Percentiles rank a stretch among this genome's conserved stretches.
phyloP scores from a whole-genome alignment of 345 rosid species.

The Euphorbia peplus region DNA sequence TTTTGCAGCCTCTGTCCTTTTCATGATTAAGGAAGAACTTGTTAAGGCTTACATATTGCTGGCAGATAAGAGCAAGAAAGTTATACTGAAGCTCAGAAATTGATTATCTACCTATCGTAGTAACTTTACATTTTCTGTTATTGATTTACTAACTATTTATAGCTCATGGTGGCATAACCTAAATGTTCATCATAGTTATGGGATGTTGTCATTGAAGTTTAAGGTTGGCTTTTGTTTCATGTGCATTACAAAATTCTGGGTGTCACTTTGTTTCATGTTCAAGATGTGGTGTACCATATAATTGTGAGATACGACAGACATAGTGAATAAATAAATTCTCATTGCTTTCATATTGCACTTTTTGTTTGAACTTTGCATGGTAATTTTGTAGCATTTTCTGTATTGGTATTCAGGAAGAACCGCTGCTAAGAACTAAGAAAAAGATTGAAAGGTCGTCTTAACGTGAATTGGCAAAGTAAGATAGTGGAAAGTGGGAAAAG shows the following conservation, averaged over 20 bases:
- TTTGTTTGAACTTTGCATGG: background rate
- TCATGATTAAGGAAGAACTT: slow-evolving; percentile 72
- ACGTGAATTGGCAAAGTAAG: background rate
- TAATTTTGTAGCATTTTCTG: background rate
- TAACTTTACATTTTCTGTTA: background rate
- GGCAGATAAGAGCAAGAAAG: slow-evolving; percentile 37
- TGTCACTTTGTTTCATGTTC: background rate
- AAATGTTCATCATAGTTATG: background rate
- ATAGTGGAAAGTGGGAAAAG: background rate
- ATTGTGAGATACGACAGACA: background rate
- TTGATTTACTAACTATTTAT: background rate
- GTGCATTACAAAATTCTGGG: background rate
- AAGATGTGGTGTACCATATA: background rate
- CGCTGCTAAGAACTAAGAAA: background rate
- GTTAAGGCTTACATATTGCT: slow-evolving; percentile 47
- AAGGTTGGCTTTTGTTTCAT: background rate
- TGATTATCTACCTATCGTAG: slow-evolving; percentile 4
- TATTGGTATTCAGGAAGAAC: background rate
- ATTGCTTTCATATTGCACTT: background rate
- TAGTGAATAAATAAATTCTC: background rate
- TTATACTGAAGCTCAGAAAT: slow-evolving; percentile 20
- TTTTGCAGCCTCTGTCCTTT: slow-evolving; percentile 72
- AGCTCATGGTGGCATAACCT: background rate
- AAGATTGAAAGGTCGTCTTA: background rate
- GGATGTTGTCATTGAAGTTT: background rate